A percentile compares a stretch with the other conserved stretches of the same genome.
Evolutionary conservation across 257 asterid species (phyloP).

Genomic region (Solanum sitiens): DNA sequence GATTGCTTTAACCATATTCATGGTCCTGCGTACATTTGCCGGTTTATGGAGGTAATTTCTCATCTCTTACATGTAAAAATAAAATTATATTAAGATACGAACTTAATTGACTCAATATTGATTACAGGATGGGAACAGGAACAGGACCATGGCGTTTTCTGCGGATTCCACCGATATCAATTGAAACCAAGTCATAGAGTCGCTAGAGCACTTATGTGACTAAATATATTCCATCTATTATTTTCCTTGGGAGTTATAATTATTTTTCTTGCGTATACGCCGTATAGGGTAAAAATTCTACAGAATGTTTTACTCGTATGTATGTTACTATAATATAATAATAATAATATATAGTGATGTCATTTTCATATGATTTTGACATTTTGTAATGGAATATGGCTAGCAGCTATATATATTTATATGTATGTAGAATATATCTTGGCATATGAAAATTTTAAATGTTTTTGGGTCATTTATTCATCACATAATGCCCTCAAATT

Average conservation of each 20-base stretch:
- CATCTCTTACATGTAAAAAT: not conserved
- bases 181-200: not conserved
- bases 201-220: not conserved
- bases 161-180: slow-evolving; percentile 5
- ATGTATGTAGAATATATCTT: not conserved
- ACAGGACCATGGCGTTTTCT: slow-evolving; percentile 92
- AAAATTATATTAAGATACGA: not conserved
- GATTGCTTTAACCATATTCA: slow-evolving; percentile 76
- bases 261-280: not conserved
- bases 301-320: not conserved
- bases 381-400: not conserved
- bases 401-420: not conserved
- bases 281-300: not conserved
- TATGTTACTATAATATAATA: not conserved
- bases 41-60: slow-evolving; percentile 73
- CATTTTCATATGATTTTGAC: not conserved
- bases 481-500: not conserved
- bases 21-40: slow-evolving; percentile 67
- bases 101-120: not conserved
- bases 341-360: not conserved
- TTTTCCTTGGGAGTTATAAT: not conserved
- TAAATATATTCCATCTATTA: not conserved
- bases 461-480: not conserved
- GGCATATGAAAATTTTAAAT: not conserved
- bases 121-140: slow-evolving; percentile 78